phyloP scores from a whole-genome alignment of 83 land plant species.

The Thuja plicata region DNA sequence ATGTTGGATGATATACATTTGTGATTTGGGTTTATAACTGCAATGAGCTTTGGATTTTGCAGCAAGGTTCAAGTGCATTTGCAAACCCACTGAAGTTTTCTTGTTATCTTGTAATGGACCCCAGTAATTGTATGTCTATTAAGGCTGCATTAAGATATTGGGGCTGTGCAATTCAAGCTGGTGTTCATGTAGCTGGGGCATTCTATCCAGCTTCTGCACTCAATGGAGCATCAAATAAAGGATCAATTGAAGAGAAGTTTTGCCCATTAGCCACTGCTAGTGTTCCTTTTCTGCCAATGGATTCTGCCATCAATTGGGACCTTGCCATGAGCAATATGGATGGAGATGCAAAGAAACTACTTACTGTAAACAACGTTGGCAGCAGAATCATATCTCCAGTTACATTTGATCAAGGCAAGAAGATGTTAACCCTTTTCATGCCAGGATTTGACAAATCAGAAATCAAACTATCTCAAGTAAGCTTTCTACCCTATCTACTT shows the following conservation, averaged over 20 bases:
- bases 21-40: neutral
- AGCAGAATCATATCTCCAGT: constrained; percentile 37
- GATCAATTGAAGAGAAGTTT: constrained; percentile 31
- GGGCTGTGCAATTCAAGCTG: constrained; percentile 98
- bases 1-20: constrained; percentile 1
- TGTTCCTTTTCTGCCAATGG: constrained; percentile 52
- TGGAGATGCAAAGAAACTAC: constrained; percentile 40
- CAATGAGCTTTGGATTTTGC: constrained; percentile 19
- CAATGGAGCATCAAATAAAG: neutral
- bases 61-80: constrained; percentile 65
- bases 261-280: constrained; percentile 60
- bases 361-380: constrained; percentile 20
- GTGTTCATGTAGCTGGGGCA: constrained; percentile 74
- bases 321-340: constrained; percentile 27
- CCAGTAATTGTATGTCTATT: constrained; percentile 38
- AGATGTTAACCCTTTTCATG: constrained; percentile 78
- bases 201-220: constrained; percentile 35
- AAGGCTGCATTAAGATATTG: constrained; percentile 83
- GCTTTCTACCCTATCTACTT: constrained; percentile 9
- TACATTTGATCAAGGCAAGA: constrained; percentile 46
- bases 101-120: constrained; percentile 79
- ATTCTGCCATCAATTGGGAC: constrained; percentile 60
- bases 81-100: constrained; percentile 60
- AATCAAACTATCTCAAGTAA: constrained; percentile 87
- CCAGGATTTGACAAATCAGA: constrained; percentile 96